A percentile compares a stretch with the other conserved stretches of the same genome.
Evolutionary conservation across 805 yeast genomes (phyloP).

Genomic region (Osmozyma mogii): DNA sequence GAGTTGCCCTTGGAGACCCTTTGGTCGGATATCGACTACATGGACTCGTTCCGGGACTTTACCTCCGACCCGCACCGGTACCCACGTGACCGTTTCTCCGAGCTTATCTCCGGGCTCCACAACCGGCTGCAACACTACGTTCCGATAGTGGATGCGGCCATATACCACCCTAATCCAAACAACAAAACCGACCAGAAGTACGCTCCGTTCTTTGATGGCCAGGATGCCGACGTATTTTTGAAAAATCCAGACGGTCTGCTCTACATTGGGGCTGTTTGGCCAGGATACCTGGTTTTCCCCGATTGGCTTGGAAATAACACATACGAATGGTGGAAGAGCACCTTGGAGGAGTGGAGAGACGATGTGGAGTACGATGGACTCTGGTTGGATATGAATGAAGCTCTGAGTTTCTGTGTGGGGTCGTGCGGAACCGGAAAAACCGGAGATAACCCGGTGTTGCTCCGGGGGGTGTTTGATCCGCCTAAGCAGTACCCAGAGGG

Average conservation of each 20-base stretch:
- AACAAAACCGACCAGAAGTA: slow-evolving; percentile 14
- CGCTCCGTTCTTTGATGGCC: slow-evolving; percentile 11
- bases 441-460: slow-evolving; percentile 14
- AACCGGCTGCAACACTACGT: slow-evolving; percentile 16
- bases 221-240: slow-evolving; percentile 13
- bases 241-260: slow-evolving; percentile 19
- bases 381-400: slow-evolving; percentile 22
- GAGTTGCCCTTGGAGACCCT: slow-evolving; percentile 17
- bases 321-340: slow-evolving; percentile 16
- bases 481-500: slow-evolving; percentile 13
- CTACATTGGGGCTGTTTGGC: slow-evolving; percentile 25
- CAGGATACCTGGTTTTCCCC: slow-evolving; percentile 23
- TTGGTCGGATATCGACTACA: slow-evolving; percentile 20
- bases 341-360: slow-evolving; percentile 14
- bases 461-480: too few species aligned
- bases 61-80: slow-evolving; percentile 16
- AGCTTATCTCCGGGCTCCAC: slow-evolving; percentile 13
- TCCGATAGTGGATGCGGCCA: slow-evolving; percentile 21
- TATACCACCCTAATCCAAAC: slow-evolving; percentile 17
- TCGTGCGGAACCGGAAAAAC: slow-evolving; percentile 17
- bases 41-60: slow-evolving; percentile 19
- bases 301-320: slow-evolving; percentile 17
- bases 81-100: slow-evolving; percentile 11
- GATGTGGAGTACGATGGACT: slow-evolving; percentile 15
- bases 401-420: slow-evolving; percentile 23